phyloP scores from a whole-genome alignment of 768 basidiomycete genomes.

The Podaxis sp. region DNA sequence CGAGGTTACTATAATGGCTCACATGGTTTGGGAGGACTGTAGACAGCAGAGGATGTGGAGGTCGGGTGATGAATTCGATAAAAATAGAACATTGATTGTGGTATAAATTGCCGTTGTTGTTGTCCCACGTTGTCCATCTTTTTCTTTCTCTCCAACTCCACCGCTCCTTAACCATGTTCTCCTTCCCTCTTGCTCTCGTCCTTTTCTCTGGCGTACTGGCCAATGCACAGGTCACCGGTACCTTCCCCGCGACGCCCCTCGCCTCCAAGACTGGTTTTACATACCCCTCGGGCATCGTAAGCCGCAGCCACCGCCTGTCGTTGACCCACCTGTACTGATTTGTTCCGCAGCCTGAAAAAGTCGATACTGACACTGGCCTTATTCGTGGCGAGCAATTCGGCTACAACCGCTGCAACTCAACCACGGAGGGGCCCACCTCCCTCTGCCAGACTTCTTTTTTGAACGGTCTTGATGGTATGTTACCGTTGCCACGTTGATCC shows the following conservation, averaged over 20 bases:
- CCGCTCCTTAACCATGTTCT: slow-evolving; percentile 8
- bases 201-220: slow-evolving; percentile 17
- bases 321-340: not conserved
- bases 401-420: slow-evolving; percentile 67
- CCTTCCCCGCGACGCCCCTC: slow-evolving; percentile 42
- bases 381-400: slow-evolving; percentile 51
- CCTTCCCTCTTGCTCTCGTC: slow-evolving; percentile 21
- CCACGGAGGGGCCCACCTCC: slow-evolving; percentile 59
- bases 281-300: slow-evolving; percentile 41
- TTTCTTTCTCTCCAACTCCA: slow-evolving; percentile 6
- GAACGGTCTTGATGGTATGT: slow-evolving; percentile 45
- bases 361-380: slow-evolving; percentile 28
- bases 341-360: slow-evolving; percentile 28
- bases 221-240: slow-evolving; percentile 27
- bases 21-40: too few species aligned
- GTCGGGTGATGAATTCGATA: not conserved
- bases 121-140: slow-evolving; percentile 2
- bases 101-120: not conserved
- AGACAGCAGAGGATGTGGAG: too few species aligned
- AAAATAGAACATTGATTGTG: not conserved
- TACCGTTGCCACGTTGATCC: not conserved
- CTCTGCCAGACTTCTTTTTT: slow-evolving; percentile 60
- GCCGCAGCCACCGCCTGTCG: slow-evolving; percentile 18
- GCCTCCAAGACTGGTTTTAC: slow-evolving; percentile 37
- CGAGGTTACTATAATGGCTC: too few species aligned